A percentile compares a stretch with the other conserved stretches of the same genome.
phyloP scores from a whole-genome alignment of 2,329 filamentous ascomycete genomes.

The Fusarium irregulare region DNA sequence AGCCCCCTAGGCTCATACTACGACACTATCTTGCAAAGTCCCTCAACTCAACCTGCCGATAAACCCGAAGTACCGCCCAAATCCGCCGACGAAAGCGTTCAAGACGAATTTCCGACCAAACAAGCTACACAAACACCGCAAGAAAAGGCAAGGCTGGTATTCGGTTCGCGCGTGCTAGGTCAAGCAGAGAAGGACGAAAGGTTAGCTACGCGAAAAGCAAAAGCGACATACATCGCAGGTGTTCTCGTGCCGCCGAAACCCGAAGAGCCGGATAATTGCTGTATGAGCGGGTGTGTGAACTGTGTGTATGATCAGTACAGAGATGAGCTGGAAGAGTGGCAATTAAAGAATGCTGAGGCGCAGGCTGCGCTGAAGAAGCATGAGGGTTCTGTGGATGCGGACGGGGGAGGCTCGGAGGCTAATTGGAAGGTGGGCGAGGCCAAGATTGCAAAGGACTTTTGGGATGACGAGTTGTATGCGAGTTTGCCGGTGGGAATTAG shows the following conservation, averaged over 20 bases:
- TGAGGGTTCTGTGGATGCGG: constrained; percentile 77
- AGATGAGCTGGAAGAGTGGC: constrained; percentile 94
- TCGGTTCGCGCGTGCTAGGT: constrained; percentile 81
- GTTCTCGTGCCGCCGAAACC: constrained; percentile 86
- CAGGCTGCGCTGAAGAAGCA: constrained; percentile 61
- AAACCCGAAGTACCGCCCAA: constrained; percentile 60
- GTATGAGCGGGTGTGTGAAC: constrained; percentile 98
- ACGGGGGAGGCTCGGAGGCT: constrained; percentile 78
- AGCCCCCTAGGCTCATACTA: constrained; percentile 69
- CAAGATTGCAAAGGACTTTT: constrained; percentile 63
- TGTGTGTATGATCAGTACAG: constrained; percentile 95
- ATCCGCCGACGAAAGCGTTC: constrained; percentile 49
- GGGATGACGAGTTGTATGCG: constrained; percentile 77
- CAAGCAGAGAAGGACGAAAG: constrained; percentile 75
- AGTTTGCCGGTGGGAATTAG: constrained; percentile 90
- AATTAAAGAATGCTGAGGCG: constrained; percentile 71
- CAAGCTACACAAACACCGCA: constrained; percentile 56
- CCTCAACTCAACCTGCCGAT: constrained; percentile 52
- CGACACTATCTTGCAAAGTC: constrained; percentile 64
- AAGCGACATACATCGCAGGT: constrained; percentile 77
- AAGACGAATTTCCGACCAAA: constrained; percentile 30
- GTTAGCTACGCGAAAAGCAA: constrained; percentile 66
- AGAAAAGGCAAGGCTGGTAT: constrained; percentile 75
- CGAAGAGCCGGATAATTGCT: constrained; percentile 95
- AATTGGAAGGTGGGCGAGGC: constrained; percentile 66